phyloP scores from a whole-genome alignment of 176 grass and related monocot species.

The Oryza brachyantha region DNA sequence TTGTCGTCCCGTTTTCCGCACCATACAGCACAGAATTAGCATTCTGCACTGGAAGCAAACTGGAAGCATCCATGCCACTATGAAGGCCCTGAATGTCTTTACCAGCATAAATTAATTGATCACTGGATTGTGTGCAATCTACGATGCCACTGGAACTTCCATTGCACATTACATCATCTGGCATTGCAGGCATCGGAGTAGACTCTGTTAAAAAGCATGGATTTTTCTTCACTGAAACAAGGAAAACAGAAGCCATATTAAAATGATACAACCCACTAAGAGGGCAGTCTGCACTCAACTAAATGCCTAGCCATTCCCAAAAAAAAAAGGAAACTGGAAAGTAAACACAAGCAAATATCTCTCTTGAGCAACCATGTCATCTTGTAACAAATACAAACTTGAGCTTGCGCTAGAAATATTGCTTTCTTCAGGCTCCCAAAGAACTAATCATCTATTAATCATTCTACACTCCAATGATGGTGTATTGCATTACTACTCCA shows the following conservation, averaged over 20 bases:
- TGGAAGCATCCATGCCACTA: constrained; percentile 42
- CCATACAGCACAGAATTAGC: constrained; percentile 49
- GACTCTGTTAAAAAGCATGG: constrained; percentile 60
- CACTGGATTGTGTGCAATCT: constrained; percentile 49
- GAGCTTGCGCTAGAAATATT: neutral
- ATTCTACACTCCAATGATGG: neutral
- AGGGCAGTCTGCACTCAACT: neutral
- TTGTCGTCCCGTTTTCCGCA: constrained; percentile 51
- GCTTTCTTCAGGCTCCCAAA: neutral
- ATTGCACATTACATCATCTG: constrained; percentile 59
- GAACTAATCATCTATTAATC: neutral
- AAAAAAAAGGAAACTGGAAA: neutral
- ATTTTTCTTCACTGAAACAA: constrained; percentile 81
- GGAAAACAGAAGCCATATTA: constrained; percentile 22
- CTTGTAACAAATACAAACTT: neutral
- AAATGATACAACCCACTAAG: neutral
- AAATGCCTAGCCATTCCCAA: neutral
- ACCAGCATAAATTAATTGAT: constrained; percentile 57
- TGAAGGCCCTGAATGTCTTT: constrained; percentile 58
- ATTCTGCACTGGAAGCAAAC: constrained; percentile 50
- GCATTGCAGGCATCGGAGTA: constrained; percentile 39
- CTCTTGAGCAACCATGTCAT: neutral
- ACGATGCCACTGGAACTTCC: constrained; percentile 50
- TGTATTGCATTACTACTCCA: constrained; percentile 6
- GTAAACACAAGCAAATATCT: neutral